Base-by-base conservation (phyloP, 1,139 yeast species). In the Blastobotrys serpentis region DNA sequence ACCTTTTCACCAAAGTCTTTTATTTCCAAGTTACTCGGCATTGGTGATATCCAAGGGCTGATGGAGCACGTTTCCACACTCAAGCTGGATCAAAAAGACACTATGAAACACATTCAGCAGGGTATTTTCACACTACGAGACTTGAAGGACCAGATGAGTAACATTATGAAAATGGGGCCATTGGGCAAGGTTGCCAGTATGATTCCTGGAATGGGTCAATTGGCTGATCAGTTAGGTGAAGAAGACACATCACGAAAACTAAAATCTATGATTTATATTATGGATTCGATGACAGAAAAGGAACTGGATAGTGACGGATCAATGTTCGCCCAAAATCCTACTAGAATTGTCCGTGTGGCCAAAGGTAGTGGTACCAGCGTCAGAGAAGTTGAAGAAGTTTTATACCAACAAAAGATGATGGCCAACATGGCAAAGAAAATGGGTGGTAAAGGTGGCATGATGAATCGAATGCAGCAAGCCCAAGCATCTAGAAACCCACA, bases 151-250 rank as follows among this genome's bases (percentile, higher is more conserved):
- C 98, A 92, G 68, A 86, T 92, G 95, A 85, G 86, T 63, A 92
- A 90, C 59, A 85, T 94, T 60, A 76, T 90, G 79, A 92, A 92
- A 66, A 86, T 92, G 95, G 98, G 98, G 1, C 97, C 98, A 3
- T 71, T 92, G 48, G 82, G 95, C 21, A 90, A 90, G 65, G 86
- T 92, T 56, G 97, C 98, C 6, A 81, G 86, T 50, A 90, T 90
- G 97, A 84, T 94, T 53, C 98, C 98, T 0, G 86, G 87, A 62
- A 79, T 89, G 72, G 80, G 90, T 29, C 83, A 81, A 56, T 76
- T 90, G 74, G 84, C 92, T 79, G 83, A 79, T 46, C 92, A 86
- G 68, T 82, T 88, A 38, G 69, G 70, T 29, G 98, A 90, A 65
- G 96, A 90, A 61, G 97, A 92, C 61, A 83, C 96, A 0, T 79